Conservation (phyloP, 345 rosid species). For the Euphorbia tirucalli region DNA sequence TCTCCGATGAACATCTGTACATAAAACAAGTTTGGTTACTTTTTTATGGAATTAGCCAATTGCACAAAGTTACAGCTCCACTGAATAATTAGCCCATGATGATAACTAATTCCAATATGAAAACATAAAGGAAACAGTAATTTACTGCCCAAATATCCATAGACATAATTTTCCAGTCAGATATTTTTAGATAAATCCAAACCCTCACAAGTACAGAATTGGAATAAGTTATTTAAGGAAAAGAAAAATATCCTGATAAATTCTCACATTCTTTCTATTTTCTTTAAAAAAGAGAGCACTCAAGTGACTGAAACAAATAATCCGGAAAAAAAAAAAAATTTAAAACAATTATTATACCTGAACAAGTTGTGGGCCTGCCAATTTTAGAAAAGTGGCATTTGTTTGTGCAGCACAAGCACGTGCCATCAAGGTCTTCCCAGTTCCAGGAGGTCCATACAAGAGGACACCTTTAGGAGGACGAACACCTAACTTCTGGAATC, state of each 20-base stretch:
- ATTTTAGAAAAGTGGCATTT: constrained; percentile 92
- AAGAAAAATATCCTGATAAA: no score
- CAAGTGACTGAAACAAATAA: background rate
- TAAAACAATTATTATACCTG: constrained; percentile 47
- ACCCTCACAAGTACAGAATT: background rate
- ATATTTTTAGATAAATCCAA: background rate
- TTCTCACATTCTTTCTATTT: background rate
- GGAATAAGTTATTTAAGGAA: background rate
- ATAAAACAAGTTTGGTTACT: constrained; percentile 5
- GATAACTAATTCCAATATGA: background rate
- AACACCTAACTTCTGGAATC: constrained; percentile 86
- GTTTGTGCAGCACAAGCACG: constrained; percentile 99
- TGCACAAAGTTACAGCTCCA: background rate
- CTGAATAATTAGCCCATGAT: background rate
- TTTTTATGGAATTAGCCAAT: background rate
- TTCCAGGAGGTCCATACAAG: constrained; percentile 97
- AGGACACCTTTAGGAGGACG: constrained; percentile 99
- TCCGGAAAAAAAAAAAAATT: background rate
- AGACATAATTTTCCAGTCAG: background rate
- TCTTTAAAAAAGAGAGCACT: background rate
- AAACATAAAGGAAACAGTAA: background rate
- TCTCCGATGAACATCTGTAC: constrained; percentile 98
- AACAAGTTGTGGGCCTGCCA: constrained; percentile 98
- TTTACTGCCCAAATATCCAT: background rate
- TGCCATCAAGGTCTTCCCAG: constrained; percentile 98